Conservation (phyloP, 2,329 filamentous ascomycete genomes). For the Dactylonectria estremocensis region DNA sequence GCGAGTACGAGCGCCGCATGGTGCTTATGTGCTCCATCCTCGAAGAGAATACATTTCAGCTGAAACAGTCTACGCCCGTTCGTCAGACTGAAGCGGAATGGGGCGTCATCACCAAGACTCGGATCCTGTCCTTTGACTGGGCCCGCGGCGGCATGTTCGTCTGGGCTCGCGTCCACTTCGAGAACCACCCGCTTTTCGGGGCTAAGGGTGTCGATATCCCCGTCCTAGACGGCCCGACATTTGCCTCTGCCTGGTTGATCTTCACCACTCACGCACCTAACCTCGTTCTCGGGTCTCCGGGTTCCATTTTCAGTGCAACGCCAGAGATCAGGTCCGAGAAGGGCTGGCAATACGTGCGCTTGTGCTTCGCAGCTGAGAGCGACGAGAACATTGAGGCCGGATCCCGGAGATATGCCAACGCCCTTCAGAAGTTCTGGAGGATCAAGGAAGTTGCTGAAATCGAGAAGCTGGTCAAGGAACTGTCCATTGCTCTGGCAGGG, state of each 20-base stretch:
- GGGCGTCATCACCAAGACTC: slow-evolving; percentile 81
- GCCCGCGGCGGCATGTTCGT: slow-evolving; percentile 94
- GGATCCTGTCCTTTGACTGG: slow-evolving; percentile 83
- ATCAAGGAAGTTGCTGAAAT: slow-evolving; percentile 78
- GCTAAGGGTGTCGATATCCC: slow-evolving; percentile 50
- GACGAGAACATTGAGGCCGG: slow-evolving; percentile 77
- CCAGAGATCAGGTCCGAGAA: slow-evolving; percentile 69
- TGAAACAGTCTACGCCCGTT: slow-evolving; percentile 73
- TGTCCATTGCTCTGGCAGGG: slow-evolving; percentile 32
- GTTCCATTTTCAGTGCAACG: slow-evolving; percentile 80
- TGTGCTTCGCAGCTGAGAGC: slow-evolving; percentile 90
- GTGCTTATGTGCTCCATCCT: slow-evolving; percentile 81
- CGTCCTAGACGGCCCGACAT: slow-evolving; percentile 67
- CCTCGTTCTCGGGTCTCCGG: slow-evolving; percentile 79
- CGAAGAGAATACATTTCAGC: slow-evolving; percentile 75
- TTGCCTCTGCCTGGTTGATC: slow-evolving; percentile 79
- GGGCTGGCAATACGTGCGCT: slow-evolving; percentile 80
- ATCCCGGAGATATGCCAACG: slow-evolving; percentile 76
- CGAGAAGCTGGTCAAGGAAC: slow-evolving; percentile 70
- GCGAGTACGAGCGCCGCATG: slow-evolving; percentile 90
- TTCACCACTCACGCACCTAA: slow-evolving; percentile 79
- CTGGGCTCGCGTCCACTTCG: slow-evolving; percentile 83
- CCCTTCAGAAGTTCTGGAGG: slow-evolving; percentile 82
- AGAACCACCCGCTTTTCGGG: slow-evolving; percentile 78
- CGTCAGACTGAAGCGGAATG: slow-evolving; percentile 72